Evolutionary conservation across 2,329 filamentous ascomycete genomes (phyloP).

Genomic region (Bisporella sp.): DNA sequence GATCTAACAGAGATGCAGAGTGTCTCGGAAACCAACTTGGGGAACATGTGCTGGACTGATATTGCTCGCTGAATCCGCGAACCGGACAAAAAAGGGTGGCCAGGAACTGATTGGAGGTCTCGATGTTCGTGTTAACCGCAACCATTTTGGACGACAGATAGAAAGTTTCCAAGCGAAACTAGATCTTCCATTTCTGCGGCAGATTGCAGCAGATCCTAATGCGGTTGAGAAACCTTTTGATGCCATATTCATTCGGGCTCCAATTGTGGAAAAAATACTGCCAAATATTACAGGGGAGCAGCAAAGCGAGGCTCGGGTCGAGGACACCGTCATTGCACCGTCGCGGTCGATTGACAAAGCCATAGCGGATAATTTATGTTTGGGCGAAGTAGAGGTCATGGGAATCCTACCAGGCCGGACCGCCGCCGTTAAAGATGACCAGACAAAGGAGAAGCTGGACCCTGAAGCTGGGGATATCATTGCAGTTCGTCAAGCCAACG

Average conservation of each 20-base stretch:
- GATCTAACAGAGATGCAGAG: conserved; percentile 36
- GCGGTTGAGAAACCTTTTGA: conserved; percentile 49
- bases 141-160: conserved; percentile 89
- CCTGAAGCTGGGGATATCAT: conserved; percentile 65
- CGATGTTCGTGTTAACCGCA: conserved; percentile 83
- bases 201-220: conserved; percentile 20
- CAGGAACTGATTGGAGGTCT: conserved; percentile 92
- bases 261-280: conserved; percentile 81
- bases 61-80: conserved; percentile 79
- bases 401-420: conserved; percentile 40
- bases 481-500: conserved; percentile 82
- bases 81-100: conserved; percentile 80
- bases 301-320: conserved; percentile 35
- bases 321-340: conserved; percentile 27
- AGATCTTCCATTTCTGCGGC: conserved; percentile 60
- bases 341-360: conserved; percentile 15
- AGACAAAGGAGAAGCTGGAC: conserved; percentile 30
- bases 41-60: conserved; percentile 95
- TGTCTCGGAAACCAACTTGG: conserved; percentile 78
- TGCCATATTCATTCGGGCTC: conserved; percentile 89
- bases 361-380: conserved; percentile 14
- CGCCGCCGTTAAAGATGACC: conserved; percentile 32
- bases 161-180: conserved; percentile 82
- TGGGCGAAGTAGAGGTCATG: conserved; percentile 39
- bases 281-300: conserved; percentile 29